These are phyloP conservation scores for Cucurbita argyrosperma DNA, from an alignment of 306 rosid species.

Conservation along the genomic window DNA sequence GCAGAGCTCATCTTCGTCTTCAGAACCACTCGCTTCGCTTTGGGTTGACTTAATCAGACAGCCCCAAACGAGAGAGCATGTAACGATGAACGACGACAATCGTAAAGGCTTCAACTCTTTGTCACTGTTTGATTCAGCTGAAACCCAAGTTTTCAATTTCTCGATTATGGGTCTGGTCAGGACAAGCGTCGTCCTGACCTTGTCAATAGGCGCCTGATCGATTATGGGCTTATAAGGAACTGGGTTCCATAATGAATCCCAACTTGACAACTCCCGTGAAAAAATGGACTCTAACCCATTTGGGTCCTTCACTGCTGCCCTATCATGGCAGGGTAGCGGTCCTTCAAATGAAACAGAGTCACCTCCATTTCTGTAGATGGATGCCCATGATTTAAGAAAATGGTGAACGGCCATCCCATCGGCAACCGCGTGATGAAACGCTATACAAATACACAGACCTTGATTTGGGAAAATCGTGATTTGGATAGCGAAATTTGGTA, in stretches of 20 bases:
- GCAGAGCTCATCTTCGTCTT: not conserved
- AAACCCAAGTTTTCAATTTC: conserved; percentile 9
- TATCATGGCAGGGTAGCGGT: not conserved
- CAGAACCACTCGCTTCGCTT: not conserved
- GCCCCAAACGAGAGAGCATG: conserved; percentile 21
- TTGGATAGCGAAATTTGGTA: conserved; percentile 13
- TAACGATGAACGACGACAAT: conserved; percentile 11
- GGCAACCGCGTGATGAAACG: conserved; percentile 11
- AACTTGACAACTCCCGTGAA: not conserved
- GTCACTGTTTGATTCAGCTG: not conserved
- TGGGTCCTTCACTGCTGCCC: not conserved
- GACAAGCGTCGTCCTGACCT: conserved; percentile 8
- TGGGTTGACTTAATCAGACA: conserved; percentile 11
- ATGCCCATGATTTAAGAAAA: conserved; percentile 25
- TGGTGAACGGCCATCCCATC: conserved; percentile 15
- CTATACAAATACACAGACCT: conserved; percentile 7
- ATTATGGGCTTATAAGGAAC: not conserved
- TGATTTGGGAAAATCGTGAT: conserved; percentile 15
- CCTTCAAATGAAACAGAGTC: not conserved
- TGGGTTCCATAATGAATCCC: not conserved
- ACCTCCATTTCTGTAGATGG: not conserved
- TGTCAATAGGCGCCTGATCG: not conserved
- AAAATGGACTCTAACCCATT: not conserved
- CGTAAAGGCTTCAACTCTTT: not conserved
- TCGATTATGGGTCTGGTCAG: conserved; percentile 5